phyloP scores from a whole-genome alignment of 805 yeast genomes.

The Ogataea thermomethanolica region DNA sequence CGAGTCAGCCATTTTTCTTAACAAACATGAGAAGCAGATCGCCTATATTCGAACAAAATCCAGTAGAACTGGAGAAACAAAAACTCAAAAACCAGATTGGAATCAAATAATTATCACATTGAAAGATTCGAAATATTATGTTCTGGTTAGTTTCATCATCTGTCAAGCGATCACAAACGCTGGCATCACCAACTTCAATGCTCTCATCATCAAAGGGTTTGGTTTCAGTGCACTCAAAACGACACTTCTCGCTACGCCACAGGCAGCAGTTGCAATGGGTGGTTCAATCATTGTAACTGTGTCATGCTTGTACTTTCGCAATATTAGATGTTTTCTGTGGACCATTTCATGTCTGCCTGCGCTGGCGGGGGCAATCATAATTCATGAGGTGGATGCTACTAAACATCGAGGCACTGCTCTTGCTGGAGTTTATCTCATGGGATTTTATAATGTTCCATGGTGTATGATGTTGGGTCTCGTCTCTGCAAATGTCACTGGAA shows the following conservation, averaged over 20 bases:
- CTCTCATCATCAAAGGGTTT: slow-evolving; percentile 41
- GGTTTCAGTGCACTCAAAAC: slow-evolving; percentile 33
- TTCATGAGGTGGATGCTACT: neutral
- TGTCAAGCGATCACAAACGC: slow-evolving; percentile 53
- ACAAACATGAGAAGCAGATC: no score
- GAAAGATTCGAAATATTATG: slow-evolving; percentile 34
- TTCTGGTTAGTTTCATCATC: slow-evolving; percentile 32
- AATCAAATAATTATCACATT: slow-evolving; percentile 26
- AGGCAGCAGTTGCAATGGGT: slow-evolving; percentile 36
- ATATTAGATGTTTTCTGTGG: no score
- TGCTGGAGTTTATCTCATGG: slow-evolving; percentile 8
- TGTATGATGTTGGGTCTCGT: slow-evolving; percentile 22
- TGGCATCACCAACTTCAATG: slow-evolving; percentile 48
- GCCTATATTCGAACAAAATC: no score
- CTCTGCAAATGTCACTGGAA: slow-evolving; percentile 54
- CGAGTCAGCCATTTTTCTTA: no score
- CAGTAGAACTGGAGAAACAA: no score
- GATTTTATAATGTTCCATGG: no score
- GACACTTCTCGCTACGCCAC: slow-evolving; percentile 29
- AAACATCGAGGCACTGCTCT: neutral
- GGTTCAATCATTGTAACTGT: no score
- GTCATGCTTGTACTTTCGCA: no score
- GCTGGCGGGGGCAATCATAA: slow-evolving; percentile 1
- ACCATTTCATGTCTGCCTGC: no score
- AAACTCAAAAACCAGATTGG: neutral